Evolutionary conservation across 2,329 filamentous ascomycete species (phyloP), one percentile per base, ranked within the genome.

Genomic region (Sphaceloma murrayae): DNA sequence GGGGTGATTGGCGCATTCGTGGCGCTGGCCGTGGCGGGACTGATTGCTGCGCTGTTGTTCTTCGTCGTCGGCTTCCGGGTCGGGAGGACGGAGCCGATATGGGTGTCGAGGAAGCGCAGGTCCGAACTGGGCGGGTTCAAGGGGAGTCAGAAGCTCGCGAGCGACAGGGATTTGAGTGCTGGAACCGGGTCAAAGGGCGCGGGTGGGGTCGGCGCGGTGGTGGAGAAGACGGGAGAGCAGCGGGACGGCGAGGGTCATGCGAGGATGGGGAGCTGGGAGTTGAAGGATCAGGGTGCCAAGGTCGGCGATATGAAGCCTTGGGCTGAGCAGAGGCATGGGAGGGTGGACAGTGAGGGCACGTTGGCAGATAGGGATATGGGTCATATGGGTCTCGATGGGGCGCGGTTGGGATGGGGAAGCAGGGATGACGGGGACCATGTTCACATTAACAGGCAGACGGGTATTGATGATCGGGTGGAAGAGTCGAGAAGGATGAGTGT

Each of bases 1-100:
- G 75, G 74, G 5, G 69, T 72, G n/a, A 70, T 78, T 38, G 75
- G 75, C 21, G 74, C 72, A 0, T 55, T 71, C 18, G 64, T 75
- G 13, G 67, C 71, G 1, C 59, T 78, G 9, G 68, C 55, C 2
- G 58, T 71, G 1, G 57, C 69, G 0, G 65, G 54, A 1, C 33
- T 73, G 0, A 34, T 71, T 16, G 65, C 65, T 29, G 59, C 57
- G 0, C 42, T 64, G 39, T 60, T 63, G 17, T 63, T 72, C 56
- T 50, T 70, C 1, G 21, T 71, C 7, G 67, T 60, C 13, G 67
- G 70, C 3, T 45, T 70, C n/a, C 62, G 70, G 6, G 53, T 70
- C 34, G 66, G 67, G 45, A 62, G 67, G 2, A 56, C 42, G 51
- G 32, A 50, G 24, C 24, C 54, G 11, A 14, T 33, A 16, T 42